phyloP scores from a whole-genome alignment of 768 basidiomycete genomes.

The Mrakia blollopis region DNA sequence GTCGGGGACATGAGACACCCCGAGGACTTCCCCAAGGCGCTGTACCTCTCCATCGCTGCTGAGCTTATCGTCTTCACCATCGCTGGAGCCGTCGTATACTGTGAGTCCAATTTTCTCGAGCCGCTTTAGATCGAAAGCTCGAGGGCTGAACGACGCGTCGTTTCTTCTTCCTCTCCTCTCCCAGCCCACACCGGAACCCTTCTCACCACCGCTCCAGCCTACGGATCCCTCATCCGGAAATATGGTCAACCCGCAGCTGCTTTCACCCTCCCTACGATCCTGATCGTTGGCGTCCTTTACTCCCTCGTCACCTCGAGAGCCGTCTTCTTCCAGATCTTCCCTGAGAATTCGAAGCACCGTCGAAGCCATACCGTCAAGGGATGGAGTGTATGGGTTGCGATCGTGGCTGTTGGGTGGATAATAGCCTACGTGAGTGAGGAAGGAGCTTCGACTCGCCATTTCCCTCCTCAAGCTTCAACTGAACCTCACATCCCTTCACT shows the following conservation, averaged over 20 bases:
- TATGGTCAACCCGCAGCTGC: conserved; percentile 35
- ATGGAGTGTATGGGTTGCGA: conserved; percentile 35
- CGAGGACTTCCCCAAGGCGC: conserved; percentile 38
- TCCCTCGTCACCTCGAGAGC: conserved; percentile 34
- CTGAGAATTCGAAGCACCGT: conserved; percentile 35
- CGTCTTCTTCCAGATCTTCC: conserved; percentile 39
- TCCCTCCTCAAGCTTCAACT: too few relatives aligned
- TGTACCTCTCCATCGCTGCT: conserved; percentile 36
- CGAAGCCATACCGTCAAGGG: conserved; percentile 36
- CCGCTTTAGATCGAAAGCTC: too few relatives aligned
- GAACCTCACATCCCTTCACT: too few relatives aligned
- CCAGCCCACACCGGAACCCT: conserved; percentile 31
- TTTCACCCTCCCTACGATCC: conserved; percentile 35
- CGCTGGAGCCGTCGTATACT: conserved; percentile 36
- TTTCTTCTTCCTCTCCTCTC: too few relatives aligned
- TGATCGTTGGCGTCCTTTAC: conserved; percentile 35
- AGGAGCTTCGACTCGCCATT: too few relatives aligned
- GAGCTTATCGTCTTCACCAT: conserved; percentile 37
- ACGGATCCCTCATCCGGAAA: conserved; percentile 35
- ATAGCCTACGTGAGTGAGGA: too few relatives aligned
- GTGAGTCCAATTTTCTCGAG: neutral
- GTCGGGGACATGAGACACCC: conserved; percentile 37
- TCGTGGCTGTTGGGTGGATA: too few relatives aligned
- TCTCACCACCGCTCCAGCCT: conserved; percentile 34
- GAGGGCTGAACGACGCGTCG: neutral